Evolutionary conservation across 177 flowering plant species (phyloP).

Genomic region (Vitis hybrid): DNA sequence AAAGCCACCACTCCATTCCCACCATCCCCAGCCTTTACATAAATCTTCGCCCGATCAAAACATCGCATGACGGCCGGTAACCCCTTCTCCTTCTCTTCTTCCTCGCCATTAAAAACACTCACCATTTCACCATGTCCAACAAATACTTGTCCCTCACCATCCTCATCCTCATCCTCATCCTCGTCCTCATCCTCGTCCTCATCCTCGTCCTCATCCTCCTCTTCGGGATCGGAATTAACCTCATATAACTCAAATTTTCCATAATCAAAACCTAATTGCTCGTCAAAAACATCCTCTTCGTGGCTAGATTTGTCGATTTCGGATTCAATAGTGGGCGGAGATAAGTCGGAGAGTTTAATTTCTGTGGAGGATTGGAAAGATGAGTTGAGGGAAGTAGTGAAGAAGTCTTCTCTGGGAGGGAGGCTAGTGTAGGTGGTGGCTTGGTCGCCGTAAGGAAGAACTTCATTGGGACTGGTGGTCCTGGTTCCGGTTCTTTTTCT

Average conservation of each 20-base stretch:
- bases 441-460: constrained; percentile 29
- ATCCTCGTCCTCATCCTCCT: constrained; percentile 11
- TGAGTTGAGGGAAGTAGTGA: not conserved
- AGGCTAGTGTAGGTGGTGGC: constrained; percentile 84
- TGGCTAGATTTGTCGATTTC: constrained; percentile 5
- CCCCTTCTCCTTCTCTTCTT: constrained; percentile 64
- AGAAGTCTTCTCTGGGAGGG: constrained; percentile 72
- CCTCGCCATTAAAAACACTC: constrained; percentile 8
- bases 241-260: constrained; percentile 31
- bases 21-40: constrained; percentile 82
- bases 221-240: constrained; percentile 18
- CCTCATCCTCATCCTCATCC: constrained; percentile 10
- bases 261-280: constrained; percentile 18
- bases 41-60: constrained; percentile 84
- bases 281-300: constrained; percentile 13
- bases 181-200: constrained; percentile 18
- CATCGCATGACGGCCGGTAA: constrained; percentile 97
- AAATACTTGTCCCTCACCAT: constrained; percentile 12
- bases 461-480: not conserved
- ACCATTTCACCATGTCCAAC: constrained; percentile 16
- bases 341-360: constrained; percentile 50
- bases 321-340: not conserved
- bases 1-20: constrained; percentile 97
- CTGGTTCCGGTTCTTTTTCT: too few species aligned
- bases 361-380: constrained; percentile 19